Conservation (phyloP, 192 early-diverging fungal genomes). For the Coemansia sp. region DNA sequence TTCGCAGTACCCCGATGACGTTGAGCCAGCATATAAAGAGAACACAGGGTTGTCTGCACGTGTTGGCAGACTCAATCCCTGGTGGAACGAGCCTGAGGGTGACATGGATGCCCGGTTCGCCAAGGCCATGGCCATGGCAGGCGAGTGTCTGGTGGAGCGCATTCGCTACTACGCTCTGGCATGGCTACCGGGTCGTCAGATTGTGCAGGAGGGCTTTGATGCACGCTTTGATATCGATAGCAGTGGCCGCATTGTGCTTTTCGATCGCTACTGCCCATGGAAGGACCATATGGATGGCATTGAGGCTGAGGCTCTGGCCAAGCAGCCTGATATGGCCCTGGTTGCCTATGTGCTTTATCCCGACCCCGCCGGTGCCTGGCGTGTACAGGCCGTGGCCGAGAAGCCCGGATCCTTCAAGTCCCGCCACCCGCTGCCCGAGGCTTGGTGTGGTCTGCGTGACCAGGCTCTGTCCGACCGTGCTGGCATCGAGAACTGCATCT, state of each 20-base stretch:
- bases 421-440: slow-evolving; percentile 75
- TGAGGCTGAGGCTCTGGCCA: slow-evolving; percentile 57
- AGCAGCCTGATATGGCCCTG: slow-evolving; percentile 41
- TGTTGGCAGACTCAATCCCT: slow-evolving; percentile 84
- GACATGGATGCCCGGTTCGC: slow-evolving; percentile 68
- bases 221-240: slow-evolving; percentile 57
- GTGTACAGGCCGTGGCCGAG: slow-evolving; percentile 68
- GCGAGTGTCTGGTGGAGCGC: slow-evolving; percentile 66
- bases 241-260: slow-evolving; percentile 75
- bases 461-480: slow-evolving; percentile 72
- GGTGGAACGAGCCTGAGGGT: slow-evolving; percentile 87
- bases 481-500: slow-evolving; percentile 75
- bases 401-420: slow-evolving; percentile 60
- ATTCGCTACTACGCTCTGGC: slow-evolving; percentile 67
- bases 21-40: slow-evolving; percentile 80
- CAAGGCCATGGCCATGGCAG: slow-evolving; percentile 71
- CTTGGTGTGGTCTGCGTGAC: slow-evolving; percentile 80
- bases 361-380: slow-evolving; percentile 67
- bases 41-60: slow-evolving; percentile 75
- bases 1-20: slow-evolving; percentile 72
- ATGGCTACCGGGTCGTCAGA: slow-evolving; percentile 85
- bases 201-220: slow-evolving; percentile 74
- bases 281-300: slow-evolving; percentile 82
- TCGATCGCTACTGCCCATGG: slow-evolving; percentile 89
- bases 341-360: slow-evolving; percentile 77